Percentiles rank a stretch among this genome's conserved stretches.
Evolutionary conservation across 805 yeast genomes (phyloP).

Genomic region (Candida orba): DNA sequence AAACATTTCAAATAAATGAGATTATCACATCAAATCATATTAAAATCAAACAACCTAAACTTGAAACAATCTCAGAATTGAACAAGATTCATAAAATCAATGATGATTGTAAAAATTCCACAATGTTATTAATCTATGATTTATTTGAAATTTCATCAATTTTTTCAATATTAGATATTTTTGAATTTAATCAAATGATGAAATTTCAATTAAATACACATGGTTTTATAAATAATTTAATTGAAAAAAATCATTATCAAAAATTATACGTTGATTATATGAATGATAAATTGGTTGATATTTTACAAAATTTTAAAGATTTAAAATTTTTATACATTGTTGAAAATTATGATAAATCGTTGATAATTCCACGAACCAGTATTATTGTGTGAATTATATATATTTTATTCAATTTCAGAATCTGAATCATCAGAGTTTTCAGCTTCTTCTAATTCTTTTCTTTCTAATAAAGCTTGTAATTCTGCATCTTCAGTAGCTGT

Average conservation of each 20-base stretch:
- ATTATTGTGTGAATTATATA: no score
- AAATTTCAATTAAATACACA: not conserved
- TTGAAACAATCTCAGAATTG: no score
- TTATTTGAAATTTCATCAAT: not conserved
- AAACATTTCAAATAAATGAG: not conserved
- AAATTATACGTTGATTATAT: not conserved
- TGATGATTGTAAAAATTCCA: no score
- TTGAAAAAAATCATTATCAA: not conserved
- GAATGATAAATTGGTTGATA: not conserved
- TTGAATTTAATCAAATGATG: not conserved
- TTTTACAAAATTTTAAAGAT: not conserved
- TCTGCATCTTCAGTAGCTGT: slow-evolving; percentile 98
- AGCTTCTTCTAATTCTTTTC: slow-evolving; percentile 79
- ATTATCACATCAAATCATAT: no score
- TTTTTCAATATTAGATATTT: not conserved
- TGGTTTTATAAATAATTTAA: not conserved
- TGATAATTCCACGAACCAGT: not conserved
- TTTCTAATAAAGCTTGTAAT: slow-evolving; percentile 89
- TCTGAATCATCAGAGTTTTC: slow-evolving; percentile 73
- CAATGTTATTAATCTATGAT: not conserved
- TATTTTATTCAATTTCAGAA: no score
- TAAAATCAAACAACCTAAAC: no score
- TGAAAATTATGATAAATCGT: not conserved
- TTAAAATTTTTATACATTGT: not conserved
- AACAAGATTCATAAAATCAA: no score